Evolutionary conservation across 78 protist genomes (phyloP).

Genomic region (Diacronema lutheri): DNA sequence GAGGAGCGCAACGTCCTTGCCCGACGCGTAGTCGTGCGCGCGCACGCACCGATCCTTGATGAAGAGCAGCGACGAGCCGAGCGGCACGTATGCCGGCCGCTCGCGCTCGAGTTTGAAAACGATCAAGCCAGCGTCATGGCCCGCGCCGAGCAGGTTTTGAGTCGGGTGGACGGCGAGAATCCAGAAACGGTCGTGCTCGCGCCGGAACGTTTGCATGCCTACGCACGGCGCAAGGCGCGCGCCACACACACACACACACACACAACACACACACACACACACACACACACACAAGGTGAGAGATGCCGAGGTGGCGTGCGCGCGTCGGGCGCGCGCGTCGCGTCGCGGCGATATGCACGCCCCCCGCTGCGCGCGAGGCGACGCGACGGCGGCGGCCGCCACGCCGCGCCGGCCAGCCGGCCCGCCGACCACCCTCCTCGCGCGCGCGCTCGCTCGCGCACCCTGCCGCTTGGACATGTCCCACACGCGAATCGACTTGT

Average conservation of each 20-base stretch:
- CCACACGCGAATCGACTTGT: constrained; percentile 96
- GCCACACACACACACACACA: too few species aligned
- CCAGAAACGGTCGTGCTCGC: constrained; percentile 98
- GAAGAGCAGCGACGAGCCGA: background rate
- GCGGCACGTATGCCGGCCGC: constrained; percentile 23
- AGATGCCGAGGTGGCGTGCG: background rate
- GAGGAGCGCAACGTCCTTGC: constrained; percentile 29
- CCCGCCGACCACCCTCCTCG: too few species aligned
- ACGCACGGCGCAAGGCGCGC: background rate
- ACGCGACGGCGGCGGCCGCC: too few species aligned
- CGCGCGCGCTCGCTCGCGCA: too few species aligned
- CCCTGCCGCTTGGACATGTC: constrained; percentile 77
- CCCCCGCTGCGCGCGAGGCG: too few species aligned
- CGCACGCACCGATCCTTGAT: constrained; percentile 72
- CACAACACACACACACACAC: too few species aligned
- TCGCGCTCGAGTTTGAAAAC: constrained; percentile 87
- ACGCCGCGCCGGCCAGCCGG: too few species aligned
- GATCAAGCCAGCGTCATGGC: constrained; percentile 91
- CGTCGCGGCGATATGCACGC: too few species aligned
- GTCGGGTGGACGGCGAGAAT: constrained; percentile 85
- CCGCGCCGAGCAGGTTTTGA: constrained; percentile 90
- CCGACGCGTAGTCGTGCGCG: constrained; percentile 55
- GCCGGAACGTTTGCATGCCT: constrained; percentile 78
- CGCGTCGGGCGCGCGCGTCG: too few species aligned
- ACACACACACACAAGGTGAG: background rate